These are phyloP conservation scores for Arctium lappa DNA, from an alignment of 129 eudicot genomes.

Conservation along the genomic window DNA sequence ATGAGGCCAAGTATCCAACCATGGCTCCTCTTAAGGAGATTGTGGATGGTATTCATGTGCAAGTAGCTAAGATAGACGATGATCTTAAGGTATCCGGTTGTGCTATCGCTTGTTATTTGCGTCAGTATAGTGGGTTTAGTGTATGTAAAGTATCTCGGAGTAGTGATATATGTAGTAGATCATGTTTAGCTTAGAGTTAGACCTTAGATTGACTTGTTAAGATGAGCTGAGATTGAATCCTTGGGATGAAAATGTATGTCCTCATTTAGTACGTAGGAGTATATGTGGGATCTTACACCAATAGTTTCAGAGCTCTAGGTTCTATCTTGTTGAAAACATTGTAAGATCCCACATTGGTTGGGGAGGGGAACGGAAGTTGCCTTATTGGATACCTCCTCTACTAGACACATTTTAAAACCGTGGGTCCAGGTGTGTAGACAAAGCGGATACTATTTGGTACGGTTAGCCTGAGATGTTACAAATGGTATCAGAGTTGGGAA, in stretches of 20 bases:
- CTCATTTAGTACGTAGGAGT: neutral
- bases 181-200: neutral
- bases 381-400: too few relatives aligned
- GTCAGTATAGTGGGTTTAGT: neutral
- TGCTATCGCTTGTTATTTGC: neutral
- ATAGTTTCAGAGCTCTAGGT: too few relatives aligned
- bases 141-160: neutral
- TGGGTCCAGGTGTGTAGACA: too few relatives aligned
- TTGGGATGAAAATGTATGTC: neutral
- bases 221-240: neutral
- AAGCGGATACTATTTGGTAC: too few relatives aligned
- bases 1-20: slow-evolving; percentile 95
- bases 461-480: too few relatives aligned
- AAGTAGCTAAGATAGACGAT: slow-evolving; percentile 79
- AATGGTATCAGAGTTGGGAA: too few relatives aligned
- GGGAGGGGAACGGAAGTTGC: too few relatives aligned
- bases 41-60: slow-evolving; percentile 78
- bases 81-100: slow-evolving; percentile 81
- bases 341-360: too few relatives aligned
- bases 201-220: neutral
- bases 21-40: slow-evolving; percentile 90
- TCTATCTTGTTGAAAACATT: too few relatives aligned
- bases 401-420: too few relatives aligned
- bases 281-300: too few relatives aligned
- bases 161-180: neutral